Base-by-base conservation (phyloP, 2,329 filamentous ascomycete species). In the Hypoxylon sp. region DNA sequence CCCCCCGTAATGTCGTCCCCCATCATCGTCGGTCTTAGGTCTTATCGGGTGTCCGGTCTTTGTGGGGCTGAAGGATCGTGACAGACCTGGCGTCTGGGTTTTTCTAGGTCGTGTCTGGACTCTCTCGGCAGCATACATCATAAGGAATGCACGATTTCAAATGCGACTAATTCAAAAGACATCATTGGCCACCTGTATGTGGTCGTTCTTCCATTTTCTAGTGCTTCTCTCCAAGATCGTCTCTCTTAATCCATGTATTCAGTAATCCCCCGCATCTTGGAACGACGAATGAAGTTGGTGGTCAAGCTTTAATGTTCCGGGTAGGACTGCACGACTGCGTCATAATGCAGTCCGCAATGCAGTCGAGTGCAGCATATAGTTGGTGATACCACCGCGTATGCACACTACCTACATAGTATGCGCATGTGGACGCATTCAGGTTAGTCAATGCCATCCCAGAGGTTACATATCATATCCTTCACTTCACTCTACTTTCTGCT, bases 401-500 rank as follows among this genome's bases (percentile, higher is more conserved):
- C 41, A 50, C 34, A 34, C 37, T 51, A 10, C 19, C 30, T 56
- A 20, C 43, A 54, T 15, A 15, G 11, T 34, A 34, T 52, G 41
- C 53, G 47, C 55, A 60, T 58, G 52, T 53, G 56, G 48, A 30
- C 49, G 39, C 53, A 59, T 53, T 39, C 4, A 11, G 34, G 7
- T 30, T 47, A 53, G 34, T 55, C 24, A 44, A 59, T 39, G 53
- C 62, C 41, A 59, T 63, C 48, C 41, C 37, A 30, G 17, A 20
- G 47, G 59, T 57, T 51, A 46, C 19, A 56, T 53, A 60, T 20
- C n/a, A 53, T 63, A 17, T 26, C 13, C 22, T 28, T 26, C 24
- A 26, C 4, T 26, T 39, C 32, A n/a, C n/a, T 34, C 63, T 78
- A 76, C 59, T 77, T 77, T 79, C 51, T 79, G 71, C 72, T 81